A percentile compares a stretch with the other conserved stretches of the same genome.
Conservation (phyloP, 257 asterid species). For the Rauvolfia tetraphylla region DNA sequence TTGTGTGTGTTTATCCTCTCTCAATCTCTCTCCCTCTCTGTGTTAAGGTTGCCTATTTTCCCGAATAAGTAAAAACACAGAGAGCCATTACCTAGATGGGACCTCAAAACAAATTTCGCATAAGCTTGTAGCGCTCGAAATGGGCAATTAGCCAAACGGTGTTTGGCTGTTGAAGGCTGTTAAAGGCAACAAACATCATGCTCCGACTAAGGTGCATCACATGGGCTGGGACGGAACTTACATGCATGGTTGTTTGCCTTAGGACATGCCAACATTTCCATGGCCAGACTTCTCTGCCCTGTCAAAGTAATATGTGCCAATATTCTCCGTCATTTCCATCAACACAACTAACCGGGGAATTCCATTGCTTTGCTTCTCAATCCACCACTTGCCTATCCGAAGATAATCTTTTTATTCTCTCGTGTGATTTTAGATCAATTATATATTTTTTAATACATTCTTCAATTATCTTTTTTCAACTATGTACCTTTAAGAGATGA, state of each 20-base stretch:
- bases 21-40: background rate
- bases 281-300: constrained; percentile 30
- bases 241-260: constrained; percentile 49
- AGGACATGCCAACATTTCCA: constrained; percentile 44
- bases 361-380: constrained; percentile 37
- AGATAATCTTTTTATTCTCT: constrained; percentile 41
- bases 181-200: constrained; percentile 54
- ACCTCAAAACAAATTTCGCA: constrained; percentile 31
- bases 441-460: background rate
- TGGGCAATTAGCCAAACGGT: constrained; percentile 46
- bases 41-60: background rate
- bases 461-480: background rate
- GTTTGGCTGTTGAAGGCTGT: constrained; percentile 40
- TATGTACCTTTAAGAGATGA: constrained; percentile 27
- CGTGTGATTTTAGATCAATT: background rate
- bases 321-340: constrained; percentile 47
- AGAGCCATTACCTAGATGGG: constrained; percentile 36
- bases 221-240: constrained; percentile 49
- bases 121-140: constrained; percentile 41
- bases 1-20: background rate
- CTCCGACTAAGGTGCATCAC: constrained; percentile 62
- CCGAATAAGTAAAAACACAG: constrained; percentile 17
- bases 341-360: constrained; percentile 35
- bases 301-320: constrained; percentile 22
- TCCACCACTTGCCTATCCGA: constrained; percentile 48